Base-by-base conservation (phyloP, 345 rosid species). In the Xanthoceras sorbifolium region DNA sequence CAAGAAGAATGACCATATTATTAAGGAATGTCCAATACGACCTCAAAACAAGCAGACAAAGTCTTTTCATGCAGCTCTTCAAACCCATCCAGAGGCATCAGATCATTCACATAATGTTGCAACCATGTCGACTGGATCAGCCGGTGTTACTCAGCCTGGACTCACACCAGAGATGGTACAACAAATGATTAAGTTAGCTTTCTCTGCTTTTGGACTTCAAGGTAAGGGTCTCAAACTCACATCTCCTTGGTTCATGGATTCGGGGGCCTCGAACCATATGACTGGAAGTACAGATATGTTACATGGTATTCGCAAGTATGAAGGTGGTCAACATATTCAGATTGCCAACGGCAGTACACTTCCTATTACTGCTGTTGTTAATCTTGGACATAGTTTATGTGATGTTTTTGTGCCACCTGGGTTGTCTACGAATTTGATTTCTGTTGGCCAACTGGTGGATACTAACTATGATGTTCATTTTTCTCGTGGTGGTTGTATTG, bases 231-330 rank as follows among this genome's bases (percentile, higher is more conserved):
- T 34, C 4, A 14, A 34, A 6, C 11, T 38, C 9, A 1, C 42
- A 15, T n/a, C n/a, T 1, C 1, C 71, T 7, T 69, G 34, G 68
- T 11, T 60, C 7, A 12, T 67, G 17, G 69, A 69, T 26, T 69
- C 15, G 0, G 36, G 8, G 7, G 65, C 78, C n/a, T 75, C 72
- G 0, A 50, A 66, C 14, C 65, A 75, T 8, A 75, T 75, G 78
- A 64, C 48, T 64, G 17, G 38, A 9, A 67, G n/a, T 34, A 8
- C 5, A 4, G 6, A 0, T 3, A 1, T 15, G 11, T 65, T 65
- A 65, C 20, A 32, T 0, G 69, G 15, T 65, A n/a, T 65, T 29
- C 46, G 5, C 15, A 65, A 65, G 69, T 65, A 65, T 65, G 23
- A 52, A 18, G 59, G 59, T n/a, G 11, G 3, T 2, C 22, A 52